A percentile compares a stretch with the other conserved stretches of the same genome.
Evolutionary conservation across 805 yeast species (phyloP).

Genomic region (Starmerella scarabaei): DNA sequence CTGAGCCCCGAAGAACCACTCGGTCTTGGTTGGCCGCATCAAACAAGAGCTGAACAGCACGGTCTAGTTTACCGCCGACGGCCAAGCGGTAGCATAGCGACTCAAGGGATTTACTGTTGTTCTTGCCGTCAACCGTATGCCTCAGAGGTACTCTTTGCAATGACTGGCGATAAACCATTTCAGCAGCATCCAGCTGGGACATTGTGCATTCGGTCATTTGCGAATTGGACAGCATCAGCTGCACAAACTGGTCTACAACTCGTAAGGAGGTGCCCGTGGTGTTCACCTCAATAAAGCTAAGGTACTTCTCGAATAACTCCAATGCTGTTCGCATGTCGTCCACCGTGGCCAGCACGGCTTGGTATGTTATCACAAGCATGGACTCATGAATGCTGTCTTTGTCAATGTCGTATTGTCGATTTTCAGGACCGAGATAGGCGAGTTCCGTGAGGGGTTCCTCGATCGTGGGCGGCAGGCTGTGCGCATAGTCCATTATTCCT

Average conservation of each 20-base stretch:
- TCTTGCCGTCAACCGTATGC: constrained; percentile 9
- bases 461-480: background rate
- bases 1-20: constrained; percentile 6
- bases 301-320: constrained; percentile 15
- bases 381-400: constrained; percentile 14
- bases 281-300: constrained; percentile 1
- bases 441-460: constrained; percentile 1
- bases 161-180: constrained; percentile 15
- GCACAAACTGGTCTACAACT: constrained; percentile 22
- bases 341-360: constrained; percentile 20
- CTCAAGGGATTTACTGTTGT: constrained; percentile 13
- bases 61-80: constrained; percentile 8
- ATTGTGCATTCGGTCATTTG: background rate
- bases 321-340: constrained; percentile 12
- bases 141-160: constrained; percentile 9
- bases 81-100: constrained; percentile 12
- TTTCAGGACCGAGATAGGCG: background rate
- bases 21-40: constrained; percentile 2
- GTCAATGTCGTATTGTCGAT: constrained; percentile 3
- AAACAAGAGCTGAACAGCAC: constrained; percentile 17
- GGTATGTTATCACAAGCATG: constrained; percentile 21
- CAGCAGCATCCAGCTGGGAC: constrained; percentile 17
- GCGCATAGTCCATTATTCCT: constrained; percentile 12
- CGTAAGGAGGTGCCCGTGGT: constrained; percentile 7
- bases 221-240: constrained; percentile 12